Base-by-base conservation (phyloP, 2,329 filamentous ascomycete species). In the Colletotrichum abscissum region DNA sequence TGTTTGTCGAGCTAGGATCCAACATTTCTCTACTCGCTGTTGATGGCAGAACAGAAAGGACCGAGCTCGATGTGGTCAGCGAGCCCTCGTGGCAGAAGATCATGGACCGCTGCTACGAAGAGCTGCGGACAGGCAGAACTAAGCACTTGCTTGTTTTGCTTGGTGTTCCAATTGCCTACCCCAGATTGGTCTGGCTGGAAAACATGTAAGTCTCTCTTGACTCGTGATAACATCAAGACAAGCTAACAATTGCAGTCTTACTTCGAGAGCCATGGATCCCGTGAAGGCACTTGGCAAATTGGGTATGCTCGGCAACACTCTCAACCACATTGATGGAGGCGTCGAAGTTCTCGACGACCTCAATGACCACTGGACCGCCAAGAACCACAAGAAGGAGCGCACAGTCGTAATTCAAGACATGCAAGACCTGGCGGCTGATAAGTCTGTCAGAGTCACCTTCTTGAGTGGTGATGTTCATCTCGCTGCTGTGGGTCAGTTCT, bases 321-420 rank as follows among this genome's bases (percentile, higher is more conserved):
- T 97, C 52, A 98, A 98, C 84, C 93, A 93, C 76, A 95, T 98
- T 77, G 95, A 98, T 79, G 95, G 95, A 26, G 95, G 95, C 22
- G 93, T 97, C 6, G 97, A 98, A 82, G 94, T 98, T 16, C 86
- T 97, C 33, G 95, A 98, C 80, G 95, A 97, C 78, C 85, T 98
- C 11, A 96, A 98, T 80, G 97, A 98, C 81, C 96, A 99, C 80
- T 99, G 97, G 97, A 98, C 96, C 1, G 94, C 96, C 49, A 97
- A 95, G 80, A 94, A 95, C 79, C 95, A 98, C 85, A 99, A 98
- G 81, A 88, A 91, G 30, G 97, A 99, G 83, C 91, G 97, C 63
- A 94, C 92, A 75, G 93, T 94, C 82, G 88, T 98, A 75, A 91
- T 99, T 54, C 93, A 97, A 80, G 95, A 98, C 78, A 86, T 99